These are phyloP conservation scores for Cystoderma amianthinum DNA, from an alignment of 768 basidiomycete genomes.

Conservation along the genomic window DNA sequence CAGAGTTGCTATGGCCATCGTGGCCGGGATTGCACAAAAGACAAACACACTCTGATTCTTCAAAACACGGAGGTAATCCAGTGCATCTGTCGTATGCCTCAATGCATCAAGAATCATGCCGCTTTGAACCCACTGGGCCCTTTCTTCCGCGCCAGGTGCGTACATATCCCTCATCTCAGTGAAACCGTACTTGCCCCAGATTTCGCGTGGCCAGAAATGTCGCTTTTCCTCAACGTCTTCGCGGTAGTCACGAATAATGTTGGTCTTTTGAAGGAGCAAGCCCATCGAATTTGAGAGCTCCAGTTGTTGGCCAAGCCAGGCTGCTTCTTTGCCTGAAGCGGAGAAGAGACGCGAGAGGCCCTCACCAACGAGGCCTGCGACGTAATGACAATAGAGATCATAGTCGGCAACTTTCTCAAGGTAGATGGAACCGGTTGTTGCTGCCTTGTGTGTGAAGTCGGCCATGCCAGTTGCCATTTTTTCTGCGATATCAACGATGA, in stretches of 20 bases:
- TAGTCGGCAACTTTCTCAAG: constrained; percentile 79
- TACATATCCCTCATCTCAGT: constrained; percentile 64
- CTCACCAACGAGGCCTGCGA: constrained; percentile 96
- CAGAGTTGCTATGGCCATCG: constrained; percentile 95
- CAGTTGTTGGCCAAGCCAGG: constrained; percentile 71
- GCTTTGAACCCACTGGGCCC: constrained; percentile 76
- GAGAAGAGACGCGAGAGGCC: constrained; percentile 86
- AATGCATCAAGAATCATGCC: constrained; percentile 89
- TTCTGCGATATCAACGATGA: constrained; percentile 75
- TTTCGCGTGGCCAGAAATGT: constrained; percentile 92
- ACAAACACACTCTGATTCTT: constrained; percentile 92
- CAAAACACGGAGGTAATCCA: constrained; percentile 86
- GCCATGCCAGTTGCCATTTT: constrained; percentile 98
- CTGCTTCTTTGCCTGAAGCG: constrained; percentile 75
- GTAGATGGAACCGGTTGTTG: constrained; percentile 59
- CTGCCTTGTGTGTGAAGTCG: constrained; percentile 83
- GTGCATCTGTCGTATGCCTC: constrained; percentile 72
- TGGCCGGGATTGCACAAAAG: constrained; percentile 90
- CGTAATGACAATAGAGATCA: constrained; percentile 97
- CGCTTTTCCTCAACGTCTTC: constrained; percentile 84
- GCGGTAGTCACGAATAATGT: constrained; percentile 92
- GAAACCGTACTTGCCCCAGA: constrained; percentile 82
- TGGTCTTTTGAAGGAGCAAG: constrained; percentile 94
- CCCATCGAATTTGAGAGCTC: constrained; percentile 93
- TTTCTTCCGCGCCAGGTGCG: constrained; percentile 45